Percentiles rank a stretch among this genome's conserved stretches.
Conservation (phyloP, 768 basidiomycete species). For the Peribolospora baueri region DNA sequence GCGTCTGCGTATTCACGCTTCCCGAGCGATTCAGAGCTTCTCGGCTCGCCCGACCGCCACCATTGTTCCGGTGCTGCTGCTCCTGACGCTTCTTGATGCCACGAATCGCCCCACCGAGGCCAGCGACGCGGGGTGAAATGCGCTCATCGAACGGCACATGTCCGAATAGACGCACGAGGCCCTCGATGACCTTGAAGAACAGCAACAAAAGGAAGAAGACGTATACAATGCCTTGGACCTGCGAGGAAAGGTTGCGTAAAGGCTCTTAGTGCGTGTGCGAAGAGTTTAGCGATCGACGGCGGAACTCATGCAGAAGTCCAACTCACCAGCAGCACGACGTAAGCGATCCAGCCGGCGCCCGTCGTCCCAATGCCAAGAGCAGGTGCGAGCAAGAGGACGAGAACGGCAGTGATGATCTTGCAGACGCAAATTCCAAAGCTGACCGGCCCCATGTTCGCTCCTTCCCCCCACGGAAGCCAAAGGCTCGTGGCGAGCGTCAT, state of each 20-base stretch:
- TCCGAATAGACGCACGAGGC: constrained; percentile 47
- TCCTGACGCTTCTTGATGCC: constrained; percentile 18
- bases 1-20: constrained; percentile 17
- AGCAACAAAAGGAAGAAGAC: constrained; percentile 62
- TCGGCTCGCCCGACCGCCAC: not conserved
- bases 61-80: constrained; percentile 6
- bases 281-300: too few species aligned
- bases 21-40: constrained; percentile 13
- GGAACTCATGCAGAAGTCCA: too few species aligned
- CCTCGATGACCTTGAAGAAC: constrained; percentile 61
- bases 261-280: too few species aligned
- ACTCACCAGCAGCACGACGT: constrained; percentile 57
- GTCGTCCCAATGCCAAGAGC: constrained; percentile 56
- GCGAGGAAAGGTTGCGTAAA: too few species aligned
- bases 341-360: constrained; percentile 77
- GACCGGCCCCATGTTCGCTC: constrained; percentile 86
- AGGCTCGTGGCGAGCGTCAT: constrained; percentile 71
- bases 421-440: constrained; percentile 82
- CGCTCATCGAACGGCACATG: constrained; percentile 64
- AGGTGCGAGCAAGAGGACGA: constrained; percentile 72
- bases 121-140: constrained; percentile 52
- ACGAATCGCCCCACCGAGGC: constrained; percentile 61
- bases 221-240: constrained; percentile 39
- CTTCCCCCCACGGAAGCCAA: constrained; percentile 91
- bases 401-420: constrained; percentile 65